phyloP scores from a whole-genome alignment of 1,284 basidiomycete genomes.

The Inonotus obliquus region DNA sequence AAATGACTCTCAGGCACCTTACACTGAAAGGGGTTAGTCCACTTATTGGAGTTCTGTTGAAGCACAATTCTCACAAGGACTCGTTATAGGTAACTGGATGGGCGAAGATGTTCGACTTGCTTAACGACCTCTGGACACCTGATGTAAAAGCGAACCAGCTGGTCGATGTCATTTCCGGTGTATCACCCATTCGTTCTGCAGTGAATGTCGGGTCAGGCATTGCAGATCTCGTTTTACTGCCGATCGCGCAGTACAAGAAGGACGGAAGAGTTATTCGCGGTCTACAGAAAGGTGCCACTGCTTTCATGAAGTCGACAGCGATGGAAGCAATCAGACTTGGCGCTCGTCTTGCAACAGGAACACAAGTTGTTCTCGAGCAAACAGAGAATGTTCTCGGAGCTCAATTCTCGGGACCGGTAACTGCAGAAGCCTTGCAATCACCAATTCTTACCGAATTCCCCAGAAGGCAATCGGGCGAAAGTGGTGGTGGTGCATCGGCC shows the following conservation, averaged over 20 bases:
- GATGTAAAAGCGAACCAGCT: conserved; percentile 99
- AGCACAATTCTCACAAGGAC: neutral
- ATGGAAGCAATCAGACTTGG: conserved; percentile 94
- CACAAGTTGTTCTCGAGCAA: conserved; percentile 94
- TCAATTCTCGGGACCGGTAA: conserved; percentile 61
- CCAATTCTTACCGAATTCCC: conserved; percentile 22
- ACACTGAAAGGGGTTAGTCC: conserved; percentile 81
- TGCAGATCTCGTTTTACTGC: conserved; percentile 91
- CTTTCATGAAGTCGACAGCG: conserved; percentile 91
- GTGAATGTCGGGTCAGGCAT: conserved; percentile 97
- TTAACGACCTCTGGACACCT: conserved; percentile 98
- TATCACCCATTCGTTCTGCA: conserved; percentile 90
- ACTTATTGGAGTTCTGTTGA: neutral
- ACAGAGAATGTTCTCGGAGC: conserved; percentile 91
- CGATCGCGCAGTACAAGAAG: conserved; percentile 96
- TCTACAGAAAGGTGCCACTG: conserved; percentile 89
- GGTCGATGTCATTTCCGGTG: conserved; percentile 95
- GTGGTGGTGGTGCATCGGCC: conserved; percentile 37
- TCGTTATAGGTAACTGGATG: conserved; percentile 76
- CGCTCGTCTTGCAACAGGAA: conserved; percentile 93
- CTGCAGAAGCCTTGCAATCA: conserved; percentile 56
- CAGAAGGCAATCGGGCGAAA: conserved; percentile 37
- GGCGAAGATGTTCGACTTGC: conserved; percentile 80
- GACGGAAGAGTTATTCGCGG: conserved; percentile 92
- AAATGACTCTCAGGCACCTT: conserved; percentile 95